Conservation (phyloP, 768 basidiomycete genomes). For the Russula lepida region DNA sequence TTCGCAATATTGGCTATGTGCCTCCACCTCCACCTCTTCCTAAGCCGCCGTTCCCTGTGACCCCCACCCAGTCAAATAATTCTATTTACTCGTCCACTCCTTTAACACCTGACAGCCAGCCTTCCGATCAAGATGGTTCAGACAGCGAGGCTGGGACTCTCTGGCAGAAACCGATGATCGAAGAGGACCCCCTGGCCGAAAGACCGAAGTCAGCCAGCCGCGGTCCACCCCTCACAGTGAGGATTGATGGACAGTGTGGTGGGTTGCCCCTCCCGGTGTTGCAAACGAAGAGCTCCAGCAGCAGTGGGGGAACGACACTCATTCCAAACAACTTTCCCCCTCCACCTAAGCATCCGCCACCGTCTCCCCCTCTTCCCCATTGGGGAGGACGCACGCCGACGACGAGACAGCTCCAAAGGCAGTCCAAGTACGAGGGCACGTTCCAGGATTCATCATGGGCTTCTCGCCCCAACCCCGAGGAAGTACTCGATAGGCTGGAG, state of each 20-base stretch:
- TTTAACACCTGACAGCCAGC: conserved; percentile 13
- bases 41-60: conserved; percentile 9
- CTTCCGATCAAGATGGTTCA: conserved; percentile 36
- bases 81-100: conserved; percentile 11
- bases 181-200: conserved; percentile 11
- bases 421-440: conserved; percentile 37
- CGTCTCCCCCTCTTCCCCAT: conserved; percentile 21
- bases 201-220: conserved; percentile 8
- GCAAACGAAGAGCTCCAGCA: conserved; percentile 12
- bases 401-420: conserved; percentile 16
- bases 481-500: conserved; percentile 86
- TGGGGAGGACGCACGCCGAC: conserved; percentile 23
- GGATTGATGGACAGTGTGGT: conserved; percentile 21
- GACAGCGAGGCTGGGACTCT: conserved; percentile 42
- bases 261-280: conserved; percentile 26
- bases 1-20: conserved; percentile 16
- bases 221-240: conserved; percentile 21
- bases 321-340: conserved; percentile 24
- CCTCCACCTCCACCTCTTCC: conserved; percentile 20
- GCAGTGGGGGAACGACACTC: conserved; percentile 32
- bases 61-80: not conserved
- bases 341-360: conserved; percentile 22
- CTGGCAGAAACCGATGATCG: conserved; percentile 37
- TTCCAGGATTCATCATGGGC: conserved; percentile 80
- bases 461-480: conserved; percentile 83